Base-by-base conservation (phyloP, 139 green algal genomes). In the Chlorella sp. region DNA sequence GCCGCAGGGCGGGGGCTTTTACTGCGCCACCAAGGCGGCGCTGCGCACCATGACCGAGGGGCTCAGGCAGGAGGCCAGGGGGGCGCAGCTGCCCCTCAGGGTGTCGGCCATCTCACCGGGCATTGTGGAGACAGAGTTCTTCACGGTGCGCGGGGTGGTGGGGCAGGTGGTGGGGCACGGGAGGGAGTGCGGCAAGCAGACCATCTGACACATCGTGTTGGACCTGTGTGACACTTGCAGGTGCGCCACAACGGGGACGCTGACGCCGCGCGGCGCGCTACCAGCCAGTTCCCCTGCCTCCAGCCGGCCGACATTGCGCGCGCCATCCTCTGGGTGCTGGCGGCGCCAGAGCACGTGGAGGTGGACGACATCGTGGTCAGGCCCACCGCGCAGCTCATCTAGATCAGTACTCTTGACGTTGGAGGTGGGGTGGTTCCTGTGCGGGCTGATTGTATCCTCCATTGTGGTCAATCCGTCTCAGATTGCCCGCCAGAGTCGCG, bases 91-190 rank as follows among this genome's bases (percentile, higher is more conserved):
- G 31, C 84, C 86, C 1, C 78, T 93, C 60, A 73, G 88, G 0
- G 87, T 94, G 49, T 86, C 76, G 5, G 77, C 73, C 67, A 88
- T 94, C 67, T 90, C 85, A 0, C 90, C 90, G 0, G 86, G 88
- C 32, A 61, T 89, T 1, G 81, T 93, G n/a, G 85, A 91, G 74
- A 89, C 87, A 0, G 85, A 92, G 71, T 93, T 93, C 70, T 85
- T 86, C 31, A 31, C 71, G 26, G 83, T 90, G 31, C 49, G 64
- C n/a, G n/a, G n/a, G n/a, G n/a, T n/a, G n/a, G n/a, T n/a, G n/a
- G n/a, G n/a, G n/a, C n/a, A n/a, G n/a, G n/a, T n/a, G n/a, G n/a
- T n/a, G n/a, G n/a, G n/a, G n/a, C n/a, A n/a, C n/a, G n/a, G n/a
- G n/a, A n/a, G n/a, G n/a, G n/a, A n/a, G n/a, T n/a, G n/a, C n/a